Percentiles rank a stretch among this genome's conserved stretches.
phyloP scores from a whole-genome alignment of 768 basidiomycete species.

The Mycena maculata region DNA sequence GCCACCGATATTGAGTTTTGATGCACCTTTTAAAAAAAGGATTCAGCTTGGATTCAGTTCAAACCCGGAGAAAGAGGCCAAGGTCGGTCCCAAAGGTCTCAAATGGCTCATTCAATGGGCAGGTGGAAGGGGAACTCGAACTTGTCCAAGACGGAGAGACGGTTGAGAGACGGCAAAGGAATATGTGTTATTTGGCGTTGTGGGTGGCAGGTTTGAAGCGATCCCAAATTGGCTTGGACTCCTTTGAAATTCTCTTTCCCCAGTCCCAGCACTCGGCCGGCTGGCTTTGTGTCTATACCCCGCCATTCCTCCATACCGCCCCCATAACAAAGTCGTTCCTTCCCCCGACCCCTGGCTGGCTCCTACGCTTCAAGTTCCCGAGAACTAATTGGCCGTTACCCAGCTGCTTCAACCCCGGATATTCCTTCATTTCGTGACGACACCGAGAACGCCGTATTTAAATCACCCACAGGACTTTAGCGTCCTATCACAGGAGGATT shows the following conservation, averaged over 20 bases:
- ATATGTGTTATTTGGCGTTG: conserved; percentile 6
- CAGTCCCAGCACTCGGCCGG: not conserved
- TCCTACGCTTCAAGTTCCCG: not conserved
- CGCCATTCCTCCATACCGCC: not conserved
- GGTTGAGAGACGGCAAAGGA: too few relatives aligned
- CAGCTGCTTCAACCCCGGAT: not conserved
- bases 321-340: not conserved
- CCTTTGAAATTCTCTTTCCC: too few relatives aligned
- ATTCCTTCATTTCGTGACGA: conserved; percentile 8
- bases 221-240: too few relatives aligned
- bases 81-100: too few relatives aligned
- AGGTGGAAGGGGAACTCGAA: too few relatives aligned
- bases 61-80: too few relatives aligned
- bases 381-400: not conserved
- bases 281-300: not conserved
- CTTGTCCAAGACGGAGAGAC: too few relatives aligned
- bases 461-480: not conserved
- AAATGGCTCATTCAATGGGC: too few relatives aligned
- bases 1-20: not conserved
- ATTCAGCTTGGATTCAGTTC: too few relatives aligned
- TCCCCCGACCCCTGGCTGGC: conserved; percentile 1
- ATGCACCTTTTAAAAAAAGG: too few relatives aligned
- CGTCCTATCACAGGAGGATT: conserved; percentile 16
- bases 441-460: not conserved
- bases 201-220: conserved; percentile 16